A percentile compares a stretch with the other conserved stretches of the same genome.
These are phyloP conservation scores for Plasmodium chabaudi DNA, from an alignment of 169 alveolate species.

Conservation along the genomic window DNA sequence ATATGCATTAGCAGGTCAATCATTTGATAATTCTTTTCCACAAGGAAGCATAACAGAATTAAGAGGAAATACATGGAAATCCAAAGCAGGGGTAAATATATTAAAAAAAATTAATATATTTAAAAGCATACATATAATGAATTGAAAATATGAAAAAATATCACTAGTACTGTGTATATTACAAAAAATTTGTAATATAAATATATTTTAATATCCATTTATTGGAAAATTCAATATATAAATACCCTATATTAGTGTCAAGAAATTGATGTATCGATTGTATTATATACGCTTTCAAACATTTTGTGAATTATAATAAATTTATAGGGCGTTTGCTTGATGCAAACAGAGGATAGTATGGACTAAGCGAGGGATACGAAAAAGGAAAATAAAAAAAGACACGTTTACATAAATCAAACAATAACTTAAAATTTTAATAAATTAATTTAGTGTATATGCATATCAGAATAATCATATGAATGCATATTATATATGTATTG, in stretches of 20 bases:
- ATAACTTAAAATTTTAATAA: no score
- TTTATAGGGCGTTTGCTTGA: conserved; percentile 66
- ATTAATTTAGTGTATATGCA: not conserved
- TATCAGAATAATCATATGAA: not conserved
- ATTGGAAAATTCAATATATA: no score
- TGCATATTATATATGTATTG: no score
- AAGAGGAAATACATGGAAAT: conserved; percentile 70
- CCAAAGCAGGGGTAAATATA: conserved; percentile 72
- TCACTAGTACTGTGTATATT: no score
- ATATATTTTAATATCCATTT: no score
- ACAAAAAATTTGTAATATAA: not conserved
- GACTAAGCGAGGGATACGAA: not conserved
- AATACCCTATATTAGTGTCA: no score
- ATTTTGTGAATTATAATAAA: not conserved
- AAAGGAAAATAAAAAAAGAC: conserved; percentile 8
- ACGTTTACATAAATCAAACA: not conserved
- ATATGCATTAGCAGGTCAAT: not conserved
- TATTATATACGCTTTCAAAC: no score
- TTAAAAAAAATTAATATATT: not conserved
- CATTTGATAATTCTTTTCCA: not conserved
- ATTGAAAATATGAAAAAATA: no score
- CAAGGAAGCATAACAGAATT: conserved; percentile 12
- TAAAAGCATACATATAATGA: no score
- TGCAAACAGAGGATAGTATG: conserved; percentile 38
- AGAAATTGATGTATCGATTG: no score